These are phyloP conservation scores for Clohesyomyces aquaticus DNA, from an alignment of 495 filamentous ascomycete genomes.

Conservation along the genomic window DNA sequence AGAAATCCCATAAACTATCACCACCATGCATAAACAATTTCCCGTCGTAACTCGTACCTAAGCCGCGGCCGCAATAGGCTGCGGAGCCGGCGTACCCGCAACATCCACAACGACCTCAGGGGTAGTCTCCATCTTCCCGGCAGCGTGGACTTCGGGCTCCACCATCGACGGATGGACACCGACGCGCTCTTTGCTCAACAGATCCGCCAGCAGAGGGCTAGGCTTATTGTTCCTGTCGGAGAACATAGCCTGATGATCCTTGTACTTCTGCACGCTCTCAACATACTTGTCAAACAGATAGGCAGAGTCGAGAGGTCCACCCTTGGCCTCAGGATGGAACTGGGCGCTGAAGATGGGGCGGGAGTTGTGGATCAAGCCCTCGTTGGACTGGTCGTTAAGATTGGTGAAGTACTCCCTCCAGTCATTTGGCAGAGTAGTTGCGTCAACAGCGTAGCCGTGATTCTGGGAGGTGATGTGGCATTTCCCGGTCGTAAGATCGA, in stretches of 20 bases:
- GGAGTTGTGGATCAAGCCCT: slow-evolving; percentile 92
- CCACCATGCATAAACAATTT: background rate
- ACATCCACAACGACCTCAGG: slow-evolving; percentile 19
- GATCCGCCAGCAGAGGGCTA: slow-evolving; percentile 83
- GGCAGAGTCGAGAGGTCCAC: slow-evolving; percentile 87
- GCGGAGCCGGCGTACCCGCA: slow-evolving; percentile 19
- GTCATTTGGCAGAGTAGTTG: slow-evolving; percentile 75
- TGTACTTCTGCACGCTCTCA: slow-evolving; percentile 84
- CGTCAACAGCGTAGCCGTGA: slow-evolving; percentile 96
- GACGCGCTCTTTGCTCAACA: slow-evolving; percentile 90
- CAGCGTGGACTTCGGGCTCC: slow-evolving; percentile 33
- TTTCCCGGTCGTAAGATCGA: slow-evolving; percentile 91
- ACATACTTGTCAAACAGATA: slow-evolving; percentile 98
- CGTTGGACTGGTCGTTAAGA: slow-evolving; percentile 92
- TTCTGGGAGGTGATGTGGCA: slow-evolving; percentile 99
- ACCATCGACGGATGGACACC: slow-evolving; percentile 60
- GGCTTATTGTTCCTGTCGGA: slow-evolving; percentile 76
- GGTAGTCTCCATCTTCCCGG: slow-evolving; percentile 22
- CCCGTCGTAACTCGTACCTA: background rate
- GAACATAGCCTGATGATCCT: slow-evolving; percentile 72
- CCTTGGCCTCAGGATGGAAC: slow-evolving; percentile 98
- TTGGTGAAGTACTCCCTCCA: slow-evolving; percentile 99
- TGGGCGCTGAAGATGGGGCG: slow-evolving; percentile 98
- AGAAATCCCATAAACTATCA: background rate
- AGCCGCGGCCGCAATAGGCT: slow-evolving; percentile 33